Base-by-base conservation (phyloP, 257 asterid genomes). In the Ballota nigra region DNA sequence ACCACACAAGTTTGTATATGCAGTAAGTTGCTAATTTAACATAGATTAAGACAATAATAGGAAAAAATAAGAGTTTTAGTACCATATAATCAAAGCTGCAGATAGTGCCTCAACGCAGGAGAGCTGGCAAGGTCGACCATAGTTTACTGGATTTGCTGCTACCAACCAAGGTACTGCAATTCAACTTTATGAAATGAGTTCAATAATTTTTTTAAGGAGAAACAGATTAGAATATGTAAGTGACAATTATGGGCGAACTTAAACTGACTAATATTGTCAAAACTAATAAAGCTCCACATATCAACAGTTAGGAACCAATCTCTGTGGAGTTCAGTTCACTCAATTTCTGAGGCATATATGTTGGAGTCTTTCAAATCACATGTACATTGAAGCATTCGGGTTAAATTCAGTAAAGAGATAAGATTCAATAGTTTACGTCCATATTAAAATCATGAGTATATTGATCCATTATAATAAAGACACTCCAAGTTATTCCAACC, bases 51-150 rank as follows among this genome's bases (percentile, higher is more conserved):
- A 63, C 15, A 45, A 63, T 29, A 53, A 71, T 47, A 31, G 12
- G 23, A 51, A 12, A 23, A 66, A 72, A 63, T 15, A 23, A 29
- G 12, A n/a, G 68, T 68, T 66, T 53, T 12, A 16, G 26, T 88
- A 92, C 98, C 99, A 94, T 80, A 94, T 89, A 38, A 89, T 86
- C 79, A 89, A 84, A 74, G 96, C 98, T 33, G 99, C 98, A 72
- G 99, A 97, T 28, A 94, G 82, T 4, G 99, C 99, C 87, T 94
- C 99, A 8, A 94, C 99, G 68, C 99, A 94, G 70, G 99, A 94
- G 73, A 94, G 93, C 83, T 94, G 74, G 81, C 98, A 91, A 0
- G 99, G 99, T 13, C 93, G 90, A 59, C 99, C 99, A 75, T 94
- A 94, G 77, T 94, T 94, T 43, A 94, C 97, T 28, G 99, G 99